Percentiles rank a stretch among this genome's conserved stretches.
Evolutionary conservation across 192 early-diverging fungal species (phyloP).

Genomic region (Mortierella alpina): DNA sequence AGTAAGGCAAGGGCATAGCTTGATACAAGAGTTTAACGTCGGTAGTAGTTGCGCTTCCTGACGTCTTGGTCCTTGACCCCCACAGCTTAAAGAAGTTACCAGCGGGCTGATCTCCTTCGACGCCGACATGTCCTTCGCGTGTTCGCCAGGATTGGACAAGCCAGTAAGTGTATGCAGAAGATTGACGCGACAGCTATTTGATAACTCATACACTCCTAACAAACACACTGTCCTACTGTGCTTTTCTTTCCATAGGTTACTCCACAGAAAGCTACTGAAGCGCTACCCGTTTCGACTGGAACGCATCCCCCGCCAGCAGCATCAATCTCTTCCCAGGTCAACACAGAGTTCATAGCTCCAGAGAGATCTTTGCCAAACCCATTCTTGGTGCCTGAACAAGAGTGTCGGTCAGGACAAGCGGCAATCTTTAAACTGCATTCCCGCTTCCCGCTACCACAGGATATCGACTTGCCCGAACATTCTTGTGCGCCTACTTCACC

Average conservation of each 20-base stretch:
- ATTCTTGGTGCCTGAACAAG: conserved; percentile 9
- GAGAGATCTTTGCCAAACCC: neutral
- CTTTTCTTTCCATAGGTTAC: neutral
- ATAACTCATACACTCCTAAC: too few species aligned
- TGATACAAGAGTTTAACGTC: too few species aligned
- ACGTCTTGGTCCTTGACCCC: too few species aligned
- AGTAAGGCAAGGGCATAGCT: too few species aligned
- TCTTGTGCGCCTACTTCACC: neutral
- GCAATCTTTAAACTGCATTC: neutral
- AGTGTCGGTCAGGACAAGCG: conserved; percentile 6
- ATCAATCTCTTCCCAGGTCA: conserved; percentile 7
- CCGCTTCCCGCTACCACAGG: neutral
- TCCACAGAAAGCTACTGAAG: conserved; percentile 1
- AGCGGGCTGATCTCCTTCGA: too few species aligned
- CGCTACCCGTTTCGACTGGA: conserved; percentile 8
- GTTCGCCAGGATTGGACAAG: too few species aligned
- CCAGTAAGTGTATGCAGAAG: too few species aligned
- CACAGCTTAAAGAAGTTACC: too few species aligned
- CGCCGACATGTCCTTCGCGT: too few species aligned
- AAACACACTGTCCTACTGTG: too few species aligned
- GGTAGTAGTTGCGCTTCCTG: too few species aligned
- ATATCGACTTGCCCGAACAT: conserved; percentile 10
- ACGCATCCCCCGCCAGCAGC: conserved; percentile 2
- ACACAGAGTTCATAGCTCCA: neutral
- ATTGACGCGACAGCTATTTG: too few species aligned